Conservation (phyloP, 139 green algal species). For the Asterochloris sp. region DNA sequence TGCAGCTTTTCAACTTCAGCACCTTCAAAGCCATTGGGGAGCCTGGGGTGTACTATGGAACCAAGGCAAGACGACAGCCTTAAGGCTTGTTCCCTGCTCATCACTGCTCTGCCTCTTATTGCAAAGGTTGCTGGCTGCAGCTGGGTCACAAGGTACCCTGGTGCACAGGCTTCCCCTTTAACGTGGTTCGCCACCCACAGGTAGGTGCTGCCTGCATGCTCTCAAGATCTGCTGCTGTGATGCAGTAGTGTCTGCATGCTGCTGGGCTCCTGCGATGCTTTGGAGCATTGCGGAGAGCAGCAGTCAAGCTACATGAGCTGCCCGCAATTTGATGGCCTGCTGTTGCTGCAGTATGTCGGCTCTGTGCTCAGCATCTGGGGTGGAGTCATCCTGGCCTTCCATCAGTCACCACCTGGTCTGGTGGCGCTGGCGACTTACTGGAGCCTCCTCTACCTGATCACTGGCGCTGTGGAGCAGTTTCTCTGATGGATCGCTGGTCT, state of each 20-base stretch:
- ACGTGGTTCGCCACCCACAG: slow-evolving; percentile 62
- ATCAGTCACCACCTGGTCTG: slow-evolving; percentile 24
- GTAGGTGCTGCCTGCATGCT: no score
- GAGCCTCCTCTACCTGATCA: slow-evolving; percentile 58
- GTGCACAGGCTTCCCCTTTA: slow-evolving; percentile 78
- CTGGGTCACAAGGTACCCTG: slow-evolving; percentile 64
- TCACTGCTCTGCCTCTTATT: neutral
- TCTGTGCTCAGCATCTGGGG: slow-evolving; percentile 61
- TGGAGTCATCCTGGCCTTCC: slow-evolving; percentile 30
- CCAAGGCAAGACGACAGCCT: slow-evolving; percentile 45
- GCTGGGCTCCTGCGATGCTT: no score
- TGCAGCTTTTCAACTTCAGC: slow-evolving; percentile 69
- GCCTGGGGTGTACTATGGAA: slow-evolving; percentile 82
- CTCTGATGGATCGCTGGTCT: neutral
- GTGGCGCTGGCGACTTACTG: slow-evolving; percentile 46
- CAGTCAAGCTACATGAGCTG: no score
- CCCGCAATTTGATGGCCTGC: no score
- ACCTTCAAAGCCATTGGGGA: slow-evolving; percentile 71
- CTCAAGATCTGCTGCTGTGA: no score
- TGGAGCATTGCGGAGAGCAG: no score
- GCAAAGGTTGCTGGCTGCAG: neutral
- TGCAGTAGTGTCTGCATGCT: no score
- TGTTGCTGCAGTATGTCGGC: slow-evolving; percentile 61
- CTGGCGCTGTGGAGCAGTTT: slow-evolving; percentile 50
- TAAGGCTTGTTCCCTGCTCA: slow-evolving; percentile 12